phyloP scores from a whole-genome alignment of 2,329 filamentous ascomycete species.

The Fusarium sp. region DNA sequence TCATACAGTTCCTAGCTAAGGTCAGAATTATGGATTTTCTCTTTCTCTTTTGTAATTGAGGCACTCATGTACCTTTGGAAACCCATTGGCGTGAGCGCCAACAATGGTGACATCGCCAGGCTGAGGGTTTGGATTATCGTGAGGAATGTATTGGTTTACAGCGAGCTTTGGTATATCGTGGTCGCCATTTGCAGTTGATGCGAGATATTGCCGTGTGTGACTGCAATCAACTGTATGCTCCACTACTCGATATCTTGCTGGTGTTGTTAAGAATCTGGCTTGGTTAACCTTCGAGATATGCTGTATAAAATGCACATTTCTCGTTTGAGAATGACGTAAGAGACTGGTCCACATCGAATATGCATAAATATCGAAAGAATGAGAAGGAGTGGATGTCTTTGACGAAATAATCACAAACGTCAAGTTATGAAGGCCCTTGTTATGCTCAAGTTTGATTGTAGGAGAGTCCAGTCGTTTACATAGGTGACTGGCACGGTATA shows the following conservation, averaged over 20 bases:
- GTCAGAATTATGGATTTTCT: no score
- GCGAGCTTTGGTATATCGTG: not conserved
- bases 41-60: fast-evolving
- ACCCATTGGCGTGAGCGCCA: constrained; percentile 6
- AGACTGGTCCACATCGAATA: not conserved
- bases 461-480: not conserved
- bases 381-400: no score
- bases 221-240: not conserved
- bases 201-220: constrained; percentile 1
- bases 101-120: constrained; percentile 5
- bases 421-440: not conserved
- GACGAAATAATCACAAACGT: no score
- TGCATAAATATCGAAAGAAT: not conserved
- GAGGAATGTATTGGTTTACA: constrained; percentile 3
- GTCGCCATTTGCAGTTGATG: not conserved
- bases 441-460: not conserved
- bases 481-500: not conserved
- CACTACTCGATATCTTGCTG: not conserved
- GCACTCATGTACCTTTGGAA: not conserved
- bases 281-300: not conserved
- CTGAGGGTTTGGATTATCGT: not conserved
- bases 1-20: constrained; percentile 1
- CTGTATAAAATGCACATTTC: no score
- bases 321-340: no score
- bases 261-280: not conserved